Evolutionary conservation across 163 green algal genomes (phyloP), one percentile per base, ranked within the genome.

Genomic region (Volvox carteri): DNA sequence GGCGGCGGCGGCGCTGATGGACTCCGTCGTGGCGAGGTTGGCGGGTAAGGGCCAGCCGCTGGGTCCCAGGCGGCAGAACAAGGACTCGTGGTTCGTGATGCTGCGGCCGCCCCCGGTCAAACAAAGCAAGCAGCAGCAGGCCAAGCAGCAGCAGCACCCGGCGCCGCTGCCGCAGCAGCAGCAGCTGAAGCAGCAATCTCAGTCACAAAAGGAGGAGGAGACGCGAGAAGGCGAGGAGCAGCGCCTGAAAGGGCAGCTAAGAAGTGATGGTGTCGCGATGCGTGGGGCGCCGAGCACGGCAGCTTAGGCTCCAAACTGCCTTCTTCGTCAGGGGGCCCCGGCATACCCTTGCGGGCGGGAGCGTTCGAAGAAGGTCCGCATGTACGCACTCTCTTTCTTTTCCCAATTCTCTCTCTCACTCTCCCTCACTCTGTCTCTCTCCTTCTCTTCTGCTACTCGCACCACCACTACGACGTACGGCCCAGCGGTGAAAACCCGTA

Each of bases 1-100:
- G 42, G 62, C 80, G 65, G 80, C 80, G 19, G 80, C 80, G 62
- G 62, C 62, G 28, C 80, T 87, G 44, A 6, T 25, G 30, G 80
- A 87, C 42, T 42, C 44, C 44, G 80, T 87, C n/a, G 44, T 58
- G 62, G 18, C 18, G n/a, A 60, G 80, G 7, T 62, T 87, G 62
- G 62, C 44, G 62, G 80, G 44, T 41, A 78, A 70, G 80, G 80
- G 41, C 18, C 78, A 77, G 56, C 11, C 78, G 11, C 37, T 62
- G 58, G 60, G 60, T 33, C 28, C 28, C n/a, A 56, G 58, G 58
- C 9, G 16, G 78, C 78, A 54, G 78, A 33, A 37, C 19, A 65
- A 65, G n/a, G n/a, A 44, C 60, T 4, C 42, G 14, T 86, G 78
- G 78, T 16, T 50, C 12, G 28, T 77, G 19, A 30, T 62, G 4